These are phyloP conservation scores for Pythium guiyangense DNA, from an alignment of 352 stramenopile genomes.

Conservation along the genomic window DNA sequence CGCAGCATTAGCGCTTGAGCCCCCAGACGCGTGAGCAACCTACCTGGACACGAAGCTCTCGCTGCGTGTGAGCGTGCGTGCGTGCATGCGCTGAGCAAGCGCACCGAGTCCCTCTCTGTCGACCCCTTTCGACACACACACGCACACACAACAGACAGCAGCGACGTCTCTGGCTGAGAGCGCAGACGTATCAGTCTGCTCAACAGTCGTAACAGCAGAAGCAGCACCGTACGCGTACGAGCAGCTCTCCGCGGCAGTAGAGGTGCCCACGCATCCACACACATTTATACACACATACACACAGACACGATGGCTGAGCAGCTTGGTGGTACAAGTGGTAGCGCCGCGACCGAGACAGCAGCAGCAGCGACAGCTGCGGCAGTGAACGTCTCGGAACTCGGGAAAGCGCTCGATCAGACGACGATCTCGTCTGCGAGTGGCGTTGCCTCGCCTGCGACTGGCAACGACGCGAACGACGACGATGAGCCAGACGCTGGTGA, in stretches of 20 bases:
- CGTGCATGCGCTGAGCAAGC: background rate
- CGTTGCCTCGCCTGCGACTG: conserved; percentile 1
- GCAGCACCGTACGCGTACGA: no score
- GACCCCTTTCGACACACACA: background rate
- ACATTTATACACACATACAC: background rate
- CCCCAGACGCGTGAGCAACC: background rate
- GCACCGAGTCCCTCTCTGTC: background rate
- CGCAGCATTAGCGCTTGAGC: background rate
- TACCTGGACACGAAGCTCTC: background rate
- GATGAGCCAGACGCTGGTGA: conserved; percentile 9
- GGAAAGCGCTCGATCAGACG: conserved; percentile 66
- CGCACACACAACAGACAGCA: no score
- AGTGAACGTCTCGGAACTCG: conserved; percentile 63
- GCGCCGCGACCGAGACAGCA: background rate
- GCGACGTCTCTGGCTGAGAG: no score
- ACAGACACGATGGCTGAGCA: background rate
- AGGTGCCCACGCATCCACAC: background rate
- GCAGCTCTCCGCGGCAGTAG: no score
- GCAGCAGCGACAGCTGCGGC: conserved; percentile 2
- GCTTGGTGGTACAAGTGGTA: background rate
- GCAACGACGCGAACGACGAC: conserved; percentile 13
- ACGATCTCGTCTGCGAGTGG: conserved; percentile 45
- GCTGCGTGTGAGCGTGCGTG: background rate
- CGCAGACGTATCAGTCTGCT: no score
- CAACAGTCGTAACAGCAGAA: background rate